These are phyloP conservation scores for Gloeophyllum trabeum DNA, from an alignment of 768 basidiomycete genomes.

Conservation along the genomic window DNA sequence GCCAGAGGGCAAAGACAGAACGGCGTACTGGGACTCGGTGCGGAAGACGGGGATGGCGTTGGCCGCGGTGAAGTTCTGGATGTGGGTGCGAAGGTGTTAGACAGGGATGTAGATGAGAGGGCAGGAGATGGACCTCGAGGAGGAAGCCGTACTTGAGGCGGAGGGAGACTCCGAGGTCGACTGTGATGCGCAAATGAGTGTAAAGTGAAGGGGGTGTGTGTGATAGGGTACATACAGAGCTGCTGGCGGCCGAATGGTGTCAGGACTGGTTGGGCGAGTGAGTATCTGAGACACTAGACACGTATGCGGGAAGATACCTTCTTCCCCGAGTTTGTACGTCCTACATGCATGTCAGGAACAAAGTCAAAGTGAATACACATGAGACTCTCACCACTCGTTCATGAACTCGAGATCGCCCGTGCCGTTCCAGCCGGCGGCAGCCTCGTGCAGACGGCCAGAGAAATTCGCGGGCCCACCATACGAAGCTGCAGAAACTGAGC, in stretches of 20 bases:
- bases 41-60: slow-evolving; percentile 37
- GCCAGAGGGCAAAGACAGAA: too few relatives aligned
- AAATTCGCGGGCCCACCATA: slow-evolving; percentile 57
- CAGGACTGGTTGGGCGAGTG: slow-evolving; percentile 52
- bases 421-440: slow-evolving; percentile 49
- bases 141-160: slow-evolving; percentile 32
- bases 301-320: too few relatives aligned
- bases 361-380: slow-evolving; percentile 3
- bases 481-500: slow-evolving; percentile 23
- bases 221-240: slow-evolving; percentile 42
- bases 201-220: neutral
- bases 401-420: slow-evolving; percentile 61
- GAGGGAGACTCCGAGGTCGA: slow-evolving; percentile 29
- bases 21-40: slow-evolving; percentile 33
- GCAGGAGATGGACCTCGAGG: too few relatives aligned
- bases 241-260: slow-evolving; percentile 90
- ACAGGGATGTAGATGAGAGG: slow-evolving; percentile 14
- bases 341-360: slow-evolving; percentile 21
- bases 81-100: slow-evolving; percentile 2
- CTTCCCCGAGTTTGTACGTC: slow-evolving; percentile 87
- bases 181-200: slow-evolving; percentile 10
- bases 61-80: slow-evolving; percentile 24
- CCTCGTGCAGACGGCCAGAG: slow-evolving; percentile 40
- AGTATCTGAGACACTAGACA: slow-evolving; percentile 2
- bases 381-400: slow-evolving; percentile 59